A percentile compares a stretch with the other conserved stretches of the same genome.
phyloP scores from a whole-genome alignment of 192 early-diverging fungal species.

The Spizellomyces sp. region DNA sequence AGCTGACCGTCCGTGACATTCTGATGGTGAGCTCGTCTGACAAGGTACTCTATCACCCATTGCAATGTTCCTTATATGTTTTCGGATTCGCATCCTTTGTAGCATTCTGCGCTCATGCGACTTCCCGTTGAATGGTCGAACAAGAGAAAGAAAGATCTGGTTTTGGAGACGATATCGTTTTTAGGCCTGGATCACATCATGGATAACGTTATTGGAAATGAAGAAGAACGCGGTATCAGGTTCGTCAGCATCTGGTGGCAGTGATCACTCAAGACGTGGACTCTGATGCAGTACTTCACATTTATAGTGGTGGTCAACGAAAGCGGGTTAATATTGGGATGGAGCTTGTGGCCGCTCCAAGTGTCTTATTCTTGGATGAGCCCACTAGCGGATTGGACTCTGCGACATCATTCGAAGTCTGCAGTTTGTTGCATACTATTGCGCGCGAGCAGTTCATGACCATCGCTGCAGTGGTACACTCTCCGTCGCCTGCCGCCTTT shows the following conservation, averaged over 20 bases:
- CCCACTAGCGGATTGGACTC: conserved; percentile 74
- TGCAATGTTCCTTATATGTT: neutral
- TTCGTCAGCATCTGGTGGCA: neutral
- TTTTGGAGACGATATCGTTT: conserved; percentile 58
- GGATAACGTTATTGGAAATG: conserved; percentile 62
- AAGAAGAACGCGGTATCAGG: conserved; percentile 60
- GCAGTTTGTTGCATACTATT: conserved; percentile 58
- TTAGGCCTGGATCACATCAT: conserved; percentile 58
- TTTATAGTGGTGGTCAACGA: conserved; percentile 61
- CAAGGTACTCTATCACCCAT: neutral
- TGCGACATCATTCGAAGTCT: conserved; percentile 67
- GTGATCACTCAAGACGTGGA: neutral
- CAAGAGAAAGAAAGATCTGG: conserved; percentile 54
- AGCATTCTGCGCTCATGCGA: conserved; percentile 69
- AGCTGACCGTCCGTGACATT: conserved; percentile 69
- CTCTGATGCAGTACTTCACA: neutral
- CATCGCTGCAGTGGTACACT: conserved; percentile 75
- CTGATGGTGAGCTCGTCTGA: conserved; percentile 29
- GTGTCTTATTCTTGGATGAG: conserved; percentile 70
- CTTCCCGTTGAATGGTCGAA: conserved; percentile 48
- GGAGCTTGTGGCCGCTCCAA: conserved; percentile 64
- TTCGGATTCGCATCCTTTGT: neutral
- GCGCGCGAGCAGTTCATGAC: conserved; percentile 61
- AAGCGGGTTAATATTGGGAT: conserved; percentile 81
- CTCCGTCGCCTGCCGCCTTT: conserved; percentile 65